Base-by-base conservation (phyloP, 2,329 filamentous ascomycete genomes). In the Cadophora sp. region DNA sequence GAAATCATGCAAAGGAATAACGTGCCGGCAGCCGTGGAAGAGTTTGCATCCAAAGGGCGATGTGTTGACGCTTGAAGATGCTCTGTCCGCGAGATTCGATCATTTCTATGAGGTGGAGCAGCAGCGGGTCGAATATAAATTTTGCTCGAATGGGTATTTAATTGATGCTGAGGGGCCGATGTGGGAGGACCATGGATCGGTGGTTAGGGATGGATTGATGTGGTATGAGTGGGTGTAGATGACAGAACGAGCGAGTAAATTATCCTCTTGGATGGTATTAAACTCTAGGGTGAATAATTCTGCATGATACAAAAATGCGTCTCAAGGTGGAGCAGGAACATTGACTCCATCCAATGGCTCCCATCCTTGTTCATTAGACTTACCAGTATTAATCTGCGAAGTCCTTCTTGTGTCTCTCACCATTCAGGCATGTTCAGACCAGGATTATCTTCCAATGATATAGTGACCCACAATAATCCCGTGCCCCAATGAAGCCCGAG, bases 1-100 rank as follows among this genome's bases (percentile, higher is more conserved):
- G 30, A 90, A 90, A 77, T 84, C 84, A 1, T 90, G 87, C 77
- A 84, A 85, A 73, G 83, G 81, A 9, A 70, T 79, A 14, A 78
- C 80, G 0, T 90, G 87, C 72, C 77, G 80, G 1, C 76, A 83
- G 24, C 87, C 87, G 0, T 89, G 87, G 87, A 76, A 78, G 24
- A 79, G 79, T 1, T 74, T 89, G 1, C 86, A 89, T 71, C 86
- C 87, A 0, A 76, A 76, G 1, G 84, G 84, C 0, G 73, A 80
- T 36, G 86, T 89, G 0, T 71, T 74, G 22, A 85, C 73, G 30
- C 76, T 90, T 2, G 73, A 75, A 0, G 83, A 86, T 59, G 86
- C 86, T 0, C 77, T 89, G 64, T 60, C 77, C 2, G 16, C 72
- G 0, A 71, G 72, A 0, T 88, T 81, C 50, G 85, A 89, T 70